Base-by-base conservation (phyloP, 139 green algal species). In the Coccomyxa sp. region DNA sequence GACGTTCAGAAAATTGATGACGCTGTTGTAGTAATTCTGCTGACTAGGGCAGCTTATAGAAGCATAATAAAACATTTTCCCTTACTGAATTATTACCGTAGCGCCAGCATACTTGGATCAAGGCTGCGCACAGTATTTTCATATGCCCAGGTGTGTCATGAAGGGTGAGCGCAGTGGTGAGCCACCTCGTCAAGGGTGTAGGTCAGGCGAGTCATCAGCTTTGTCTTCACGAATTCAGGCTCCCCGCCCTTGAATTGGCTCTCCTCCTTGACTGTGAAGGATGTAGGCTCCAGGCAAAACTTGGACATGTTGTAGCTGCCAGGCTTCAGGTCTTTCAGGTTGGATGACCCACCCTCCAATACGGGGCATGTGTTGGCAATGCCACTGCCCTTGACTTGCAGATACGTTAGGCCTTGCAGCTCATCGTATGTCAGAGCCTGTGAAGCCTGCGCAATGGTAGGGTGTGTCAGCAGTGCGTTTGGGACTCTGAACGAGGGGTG, bases 241-340 rank as follows among this genome's bases (percentile, higher is more conserved):
- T 92, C 86, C 40, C 89, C 88, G 36, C 85, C 90, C 89, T 96
- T 96, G 86, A 96, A 95, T 73, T 94, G 86, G 10, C 83, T 90
- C 72, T 95, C 92, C 83, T 96, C 92, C 91, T 98, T 98, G 27
- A 98, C 94, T 18, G 86, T 95, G 90, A 97, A 95, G 50, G 84
- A 92, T 77, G 95, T 99, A 77, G 96, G 96, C 94, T 99, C 96
- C 87, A 99, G 90, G 95, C 96, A 99, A 82, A 99, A 95, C 86
- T 98, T 97, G 29, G 91, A 76, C 39, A 99, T 50, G 80, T 88
- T 93, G 94, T 99, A 99, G 81, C 87, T 91, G 9, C 96, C 95
- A 31, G 91, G 70, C 89, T 96, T 94, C 50, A 99, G 74, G 78
- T 93, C 91, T 83, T 93, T 95, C 44, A 93, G 81, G 83, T 95